These are phyloP conservation scores for Leptomonas seymouri DNA, from an alignment of 208 protist genomes.

Conservation along the genomic window DNA sequence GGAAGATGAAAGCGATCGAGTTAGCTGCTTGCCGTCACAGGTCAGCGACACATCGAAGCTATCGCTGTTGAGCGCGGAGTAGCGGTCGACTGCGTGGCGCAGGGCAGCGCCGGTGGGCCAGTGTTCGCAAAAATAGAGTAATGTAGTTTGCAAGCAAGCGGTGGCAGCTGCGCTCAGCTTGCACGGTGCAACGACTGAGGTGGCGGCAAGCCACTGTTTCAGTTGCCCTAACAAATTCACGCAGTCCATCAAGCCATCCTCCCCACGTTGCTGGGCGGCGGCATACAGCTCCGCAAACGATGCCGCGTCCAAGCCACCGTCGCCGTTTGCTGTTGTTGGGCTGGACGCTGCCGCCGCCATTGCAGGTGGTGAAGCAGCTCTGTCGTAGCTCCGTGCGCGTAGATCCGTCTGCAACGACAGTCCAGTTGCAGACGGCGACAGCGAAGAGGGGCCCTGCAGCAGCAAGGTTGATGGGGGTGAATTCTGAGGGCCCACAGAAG, in stretches of 20 bases:
- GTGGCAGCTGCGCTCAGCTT: conserved; percentile 1
- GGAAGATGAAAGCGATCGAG: not conserved
- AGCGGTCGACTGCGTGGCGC: conserved; percentile 16
- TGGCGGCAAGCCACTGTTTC: conserved; percentile 14
- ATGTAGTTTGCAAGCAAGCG: conserved; percentile 23
- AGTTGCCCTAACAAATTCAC: conserved; percentile 18
- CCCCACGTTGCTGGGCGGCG: conserved; percentile 13
- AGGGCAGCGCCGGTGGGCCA: conserved; percentile 29
- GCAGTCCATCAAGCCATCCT: conserved; percentile 8
- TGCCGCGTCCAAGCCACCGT: conserved; percentile 1
- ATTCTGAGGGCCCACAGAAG: too few relatives aligned
- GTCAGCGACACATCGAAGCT: not conserved
- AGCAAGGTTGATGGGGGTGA: too few relatives aligned
- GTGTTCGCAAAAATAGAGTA: conserved; percentile 25
- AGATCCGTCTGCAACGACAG: conserved; percentile 8
- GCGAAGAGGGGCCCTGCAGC: not conserved
- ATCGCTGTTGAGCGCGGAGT: not conserved
- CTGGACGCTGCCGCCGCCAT: not conserved
- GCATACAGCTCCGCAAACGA: conserved; percentile 11
- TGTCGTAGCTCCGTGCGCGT: not conserved
- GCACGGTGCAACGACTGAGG: not conserved
- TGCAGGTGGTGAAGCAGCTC: not conserved
- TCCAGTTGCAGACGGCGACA: not conserved
- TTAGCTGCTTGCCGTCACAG: not conserved
- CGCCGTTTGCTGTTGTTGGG: not conserved